A percentile compares a stretch with the other conserved stretches of the same genome.
These are phyloP conservation scores for Stereum hirsutum DNA, from an alignment of 1,284 basidiomycete species.

Conservation along the genomic window DNA sequence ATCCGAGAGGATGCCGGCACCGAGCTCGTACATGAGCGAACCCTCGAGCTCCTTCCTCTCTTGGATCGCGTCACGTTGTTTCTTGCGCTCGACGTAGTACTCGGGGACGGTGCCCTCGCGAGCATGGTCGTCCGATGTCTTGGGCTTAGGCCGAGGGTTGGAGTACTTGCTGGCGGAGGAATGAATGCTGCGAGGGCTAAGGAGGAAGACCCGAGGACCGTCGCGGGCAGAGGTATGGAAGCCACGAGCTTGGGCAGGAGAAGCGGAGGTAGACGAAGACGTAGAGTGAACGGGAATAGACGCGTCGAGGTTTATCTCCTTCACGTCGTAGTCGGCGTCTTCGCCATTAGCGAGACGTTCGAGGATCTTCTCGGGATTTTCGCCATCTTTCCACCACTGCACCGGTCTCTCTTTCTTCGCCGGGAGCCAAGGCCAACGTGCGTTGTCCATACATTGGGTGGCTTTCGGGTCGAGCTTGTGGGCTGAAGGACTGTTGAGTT, in stretches of 20 bases:
- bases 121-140: neutral
- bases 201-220: neutral
- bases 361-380: conserved; percentile 1
- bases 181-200: neutral
- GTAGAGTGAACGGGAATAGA: neutral
- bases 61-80: conserved; percentile 21
- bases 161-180: neutral
- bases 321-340: neutral
- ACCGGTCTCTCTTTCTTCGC: conserved; percentile 10
- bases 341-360: too few relatives aligned
- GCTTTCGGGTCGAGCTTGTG: conserved; percentile 9
- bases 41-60: conserved; percentile 25
- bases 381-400: conserved; percentile 20
- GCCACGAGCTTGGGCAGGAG: neutral
- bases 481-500: conserved; percentile 20
- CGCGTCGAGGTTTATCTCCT: too few relatives aligned
- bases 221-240: neutral
- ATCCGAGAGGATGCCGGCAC: conserved; percentile 23
- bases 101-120: conserved; percentile 21
- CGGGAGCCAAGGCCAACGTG: conserved; percentile 25
- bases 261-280: neutral
- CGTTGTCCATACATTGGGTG: conserved; percentile 28
- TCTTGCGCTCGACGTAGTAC: conserved; percentile 24
- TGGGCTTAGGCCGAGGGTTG: neutral
- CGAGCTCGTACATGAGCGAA: conserved; percentile 24